Evolutionary conservation across 2,329 filamentous ascomycete species (phyloP), one percentile per base, ranked within the genome.

Genomic region (Fonsecaea monophora): DNA sequence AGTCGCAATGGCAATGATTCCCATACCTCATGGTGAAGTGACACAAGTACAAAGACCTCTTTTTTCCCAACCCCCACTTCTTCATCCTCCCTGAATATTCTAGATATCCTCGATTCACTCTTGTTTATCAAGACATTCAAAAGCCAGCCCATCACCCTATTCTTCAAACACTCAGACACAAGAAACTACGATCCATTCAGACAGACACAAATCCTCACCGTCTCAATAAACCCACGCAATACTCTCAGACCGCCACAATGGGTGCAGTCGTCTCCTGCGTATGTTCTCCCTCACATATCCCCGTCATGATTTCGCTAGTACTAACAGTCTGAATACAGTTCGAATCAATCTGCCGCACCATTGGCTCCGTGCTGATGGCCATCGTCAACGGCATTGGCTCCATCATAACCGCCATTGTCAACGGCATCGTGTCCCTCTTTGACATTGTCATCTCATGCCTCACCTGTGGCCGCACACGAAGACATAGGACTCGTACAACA

Each of bases 191-290:
- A 25, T 25, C 25, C 25, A 66, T 59, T 60, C 59, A 66, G 53
- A 48, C 25, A 64, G 60, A 60, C 34, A 53, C n/a, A 15, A 40
- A 25, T 56, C 42, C 37, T 21, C 34, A 42, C 32, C 60, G 42
- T 56, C 58, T 59, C 50, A 40, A 10, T 53, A 32, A 56, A 53
- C 34, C 37, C 15, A 50, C 53, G 62, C 38, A 40, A 25, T 15
- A 42, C 54, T 6, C 35, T 53, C n/a, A 15, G 42, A 74, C 73
- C 68, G 62, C 74, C 80, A 89, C 79, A 73, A 94, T 95, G 92
- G 92, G 92, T 82, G 91, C 90, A 79, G 89, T 95, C 75, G 84
- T 92, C 72, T 94, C 91, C 78, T 94, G 91, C 77, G 91, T 94
- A 91, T 75, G 90, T 86, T 35, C 53, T n/a, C 42, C 53, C 6